Percentiles rank a stretch among this genome's conserved stretches.
These are phyloP conservation scores for Trichoderma sp. DNA, from an alignment of 2,329 filamentous ascomycete species.

Conservation along the genomic window DNA sequence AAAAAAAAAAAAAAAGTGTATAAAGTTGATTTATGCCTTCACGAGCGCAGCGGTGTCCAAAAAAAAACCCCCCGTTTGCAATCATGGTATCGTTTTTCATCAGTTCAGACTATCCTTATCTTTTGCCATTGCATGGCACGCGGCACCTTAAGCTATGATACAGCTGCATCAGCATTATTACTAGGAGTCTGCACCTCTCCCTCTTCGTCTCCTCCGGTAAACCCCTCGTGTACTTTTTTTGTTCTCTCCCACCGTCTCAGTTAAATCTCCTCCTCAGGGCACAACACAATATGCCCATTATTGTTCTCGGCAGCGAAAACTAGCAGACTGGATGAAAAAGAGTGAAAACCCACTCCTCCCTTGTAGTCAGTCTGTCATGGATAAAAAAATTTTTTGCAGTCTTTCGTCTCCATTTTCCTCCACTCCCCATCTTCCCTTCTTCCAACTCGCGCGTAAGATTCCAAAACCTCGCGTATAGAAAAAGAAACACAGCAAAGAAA, in stretches of 20 bases:
- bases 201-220: background rate
- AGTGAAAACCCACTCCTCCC: background rate
- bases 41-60: background rate
- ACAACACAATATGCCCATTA: background rate
- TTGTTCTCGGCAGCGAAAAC: background rate
- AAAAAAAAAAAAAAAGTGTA: too few species aligned
- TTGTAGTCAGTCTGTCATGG: background rate
- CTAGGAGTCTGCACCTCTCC: background rate
- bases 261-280: background rate
- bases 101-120: background rate
- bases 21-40: background rate
- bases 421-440: background rate
- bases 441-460: background rate
- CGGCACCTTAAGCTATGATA: conserved; percentile 22
- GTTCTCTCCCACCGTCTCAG: background rate
- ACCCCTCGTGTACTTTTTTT: background rate
- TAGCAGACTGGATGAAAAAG: background rate
- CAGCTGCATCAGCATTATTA: conserved; percentile 19
- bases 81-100: background rate
- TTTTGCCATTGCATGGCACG: background rate
- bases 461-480: background rate
- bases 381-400: background rate
- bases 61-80: background rate
- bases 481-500: background rate
- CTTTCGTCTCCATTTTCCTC: background rate